These are phyloP conservation scores for Saccharata proteae DNA, from an alignment of 2,329 filamentous ascomycete genomes.

Conservation along the genomic window DNA sequence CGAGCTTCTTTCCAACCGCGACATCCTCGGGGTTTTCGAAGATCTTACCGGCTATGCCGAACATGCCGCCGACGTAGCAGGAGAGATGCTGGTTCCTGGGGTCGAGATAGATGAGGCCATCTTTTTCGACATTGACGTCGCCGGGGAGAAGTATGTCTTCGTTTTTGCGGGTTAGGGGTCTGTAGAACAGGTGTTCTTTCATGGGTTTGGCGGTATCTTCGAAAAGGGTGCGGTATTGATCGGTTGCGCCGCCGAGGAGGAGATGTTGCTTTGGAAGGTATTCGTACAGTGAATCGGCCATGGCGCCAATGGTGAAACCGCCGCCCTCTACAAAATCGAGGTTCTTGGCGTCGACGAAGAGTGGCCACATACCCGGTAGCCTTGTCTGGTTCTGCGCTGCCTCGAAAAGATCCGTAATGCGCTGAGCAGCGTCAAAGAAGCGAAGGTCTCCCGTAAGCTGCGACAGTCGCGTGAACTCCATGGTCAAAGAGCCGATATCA, in stretches of 20 bases:
- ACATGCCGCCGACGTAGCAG: constrained; percentile 52
- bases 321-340: constrained; percentile 6
- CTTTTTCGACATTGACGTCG: constrained; percentile 22
- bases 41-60: constrained; percentile 45
- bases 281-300: constrained; percentile 37
- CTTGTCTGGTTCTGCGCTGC: constrained; percentile 22
- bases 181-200: constrained; percentile 36
- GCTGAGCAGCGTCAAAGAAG: constrained; percentile 27
- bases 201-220: constrained; percentile 35
- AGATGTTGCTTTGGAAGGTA: constrained; percentile 37
- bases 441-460: constrained; percentile 26
- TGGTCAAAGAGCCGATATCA: constrained; percentile 27
- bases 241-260: constrained; percentile 28
- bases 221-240: constrained; percentile 43
- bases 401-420: constrained; percentile 23
- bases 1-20: constrained; percentile 43
- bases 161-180: constrained; percentile 28
- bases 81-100: constrained; percentile 29
- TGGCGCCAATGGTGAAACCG: constrained; percentile 22
- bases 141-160: constrained; percentile 18
- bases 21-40: constrained; percentile 43
- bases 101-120: neutral
- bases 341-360: constrained; percentile 16
- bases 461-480: constrained; percentile 30
- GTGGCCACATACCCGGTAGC: constrained; percentile 29